A percentile compares a stretch with the other conserved stretches of the same genome.
Evolutionary conservation across 805 yeast genomes (phyloP).

Genomic region (Yarrowia sp.): DNA sequence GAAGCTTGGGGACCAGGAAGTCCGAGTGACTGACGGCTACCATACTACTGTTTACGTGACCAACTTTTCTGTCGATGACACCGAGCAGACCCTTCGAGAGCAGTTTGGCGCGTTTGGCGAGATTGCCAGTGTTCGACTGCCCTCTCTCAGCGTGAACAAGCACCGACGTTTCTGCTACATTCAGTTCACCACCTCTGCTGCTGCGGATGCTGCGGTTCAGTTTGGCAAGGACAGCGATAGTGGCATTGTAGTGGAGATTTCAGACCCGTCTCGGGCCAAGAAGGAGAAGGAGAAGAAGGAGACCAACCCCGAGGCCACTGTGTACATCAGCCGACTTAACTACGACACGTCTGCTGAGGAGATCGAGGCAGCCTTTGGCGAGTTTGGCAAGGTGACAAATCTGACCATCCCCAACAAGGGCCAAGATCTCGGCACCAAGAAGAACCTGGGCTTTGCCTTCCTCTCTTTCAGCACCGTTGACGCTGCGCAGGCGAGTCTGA

Average conservation of each 20-base stretch:
- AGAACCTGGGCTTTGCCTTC: slow-evolving; percentile 20
- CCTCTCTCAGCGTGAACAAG: slow-evolving; percentile 12
- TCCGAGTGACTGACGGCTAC: slow-evolving; percentile 7
- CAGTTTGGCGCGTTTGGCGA: slow-evolving; percentile 16
- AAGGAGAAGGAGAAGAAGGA: not conserved
- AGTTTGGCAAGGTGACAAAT: slow-evolving; percentile 13
- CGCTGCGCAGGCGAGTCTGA: slow-evolving; percentile 7
- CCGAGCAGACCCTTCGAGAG: not conserved
- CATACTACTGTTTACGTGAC: slow-evolving; percentile 15
- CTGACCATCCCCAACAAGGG: slow-evolving; percentile 23
- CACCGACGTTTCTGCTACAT: slow-evolving; percentile 22
- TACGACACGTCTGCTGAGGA: slow-evolving; percentile 18
- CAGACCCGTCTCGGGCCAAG: slow-evolving; percentile 20
- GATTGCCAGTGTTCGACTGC: slow-evolving; percentile 18
- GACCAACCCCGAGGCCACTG: slow-evolving; percentile 7
- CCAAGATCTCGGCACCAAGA: slow-evolving; percentile 25
- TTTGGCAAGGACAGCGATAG: not conserved
- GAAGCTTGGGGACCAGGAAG: not conserved
- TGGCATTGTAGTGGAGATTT: slow-evolving; percentile 12
- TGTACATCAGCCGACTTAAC: not conserved
- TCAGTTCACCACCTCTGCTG: not conserved
- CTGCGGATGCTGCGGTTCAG: slow-evolving; percentile 14
- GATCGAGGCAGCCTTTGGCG: slow-evolving; percentile 3
- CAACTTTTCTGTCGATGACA: slow-evolving; percentile 11
- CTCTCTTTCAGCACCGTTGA: slow-evolving; percentile 2